Conservation (phyloP, 495 filamentous ascomycete genomes). For the Pseudoneurospora amorphoporcata region DNA sequence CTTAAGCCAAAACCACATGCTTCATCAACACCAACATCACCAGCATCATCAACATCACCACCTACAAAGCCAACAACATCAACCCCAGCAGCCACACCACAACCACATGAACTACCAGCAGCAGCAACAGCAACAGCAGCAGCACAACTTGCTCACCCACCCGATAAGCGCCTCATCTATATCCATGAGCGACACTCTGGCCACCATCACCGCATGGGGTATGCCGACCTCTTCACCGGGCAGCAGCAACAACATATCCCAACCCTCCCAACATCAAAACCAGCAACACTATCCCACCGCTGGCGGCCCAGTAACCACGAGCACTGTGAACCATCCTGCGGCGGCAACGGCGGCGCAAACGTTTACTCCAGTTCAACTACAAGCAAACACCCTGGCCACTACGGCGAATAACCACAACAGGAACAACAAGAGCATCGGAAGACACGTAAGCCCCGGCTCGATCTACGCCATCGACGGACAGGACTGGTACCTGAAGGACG, state of each 20-base stretch:
- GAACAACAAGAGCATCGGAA: background rate
- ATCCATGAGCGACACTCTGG: slow-evolving; percentile 16
- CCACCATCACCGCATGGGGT: slow-evolving; percentile 15
- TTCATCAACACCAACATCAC: background rate
- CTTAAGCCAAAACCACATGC: background rate
- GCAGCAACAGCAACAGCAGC: background rate
- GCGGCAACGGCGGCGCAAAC: background rate
- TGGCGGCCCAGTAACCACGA: background rate
- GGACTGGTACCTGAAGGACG: slow-evolving; percentile 42
- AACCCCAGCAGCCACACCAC: background rate
- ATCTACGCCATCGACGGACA: slow-evolving; percentile 35
- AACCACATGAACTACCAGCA: background rate
- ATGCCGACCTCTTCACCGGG: slow-evolving; percentile 10
- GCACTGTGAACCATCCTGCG: background rate
- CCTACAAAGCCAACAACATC: background rate
- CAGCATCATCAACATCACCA: background rate
- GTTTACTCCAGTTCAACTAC: background rate
- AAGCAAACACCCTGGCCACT: background rate
- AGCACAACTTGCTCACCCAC: background rate
- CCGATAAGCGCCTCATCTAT: slow-evolving; percentile 11
- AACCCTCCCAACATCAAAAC: background rate
- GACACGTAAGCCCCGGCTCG: slow-evolving; percentile 14
- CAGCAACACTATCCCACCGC: background rate
- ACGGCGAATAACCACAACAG: background rate
- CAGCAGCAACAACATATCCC: background rate